These are phyloP conservation scores for Adansonia digitata DNA, from an alignment of 345 rosid genomes.

Conservation along the genomic window DNA sequence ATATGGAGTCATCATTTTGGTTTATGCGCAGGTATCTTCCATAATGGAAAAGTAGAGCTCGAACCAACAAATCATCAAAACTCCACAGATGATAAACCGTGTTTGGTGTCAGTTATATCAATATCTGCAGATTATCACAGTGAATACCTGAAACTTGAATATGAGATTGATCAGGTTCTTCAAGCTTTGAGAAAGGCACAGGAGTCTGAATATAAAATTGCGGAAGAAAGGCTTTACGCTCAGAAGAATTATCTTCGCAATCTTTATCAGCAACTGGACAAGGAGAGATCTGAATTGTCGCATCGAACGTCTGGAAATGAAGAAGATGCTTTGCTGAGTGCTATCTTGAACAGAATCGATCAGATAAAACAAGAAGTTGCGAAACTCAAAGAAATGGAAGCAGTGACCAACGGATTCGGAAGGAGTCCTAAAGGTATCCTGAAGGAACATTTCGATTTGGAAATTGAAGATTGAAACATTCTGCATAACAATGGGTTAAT, in stretches of 20 bases:
- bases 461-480: conserved; percentile 27
- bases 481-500: not conserved
- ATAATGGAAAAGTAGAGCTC: conserved; percentile 25
- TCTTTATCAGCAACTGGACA: conserved; percentile 60
- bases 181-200: conserved; percentile 51
- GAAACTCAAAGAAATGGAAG: conserved; percentile 64
- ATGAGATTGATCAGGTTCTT: conserved; percentile 57
- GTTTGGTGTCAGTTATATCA: conserved; percentile 19
- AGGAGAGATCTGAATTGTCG: conserved; percentile 50
- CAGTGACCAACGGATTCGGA: conserved; percentile 71
- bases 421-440: conserved; percentile 47
- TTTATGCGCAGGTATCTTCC: conserved; percentile 29
- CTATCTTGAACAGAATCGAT: conserved; percentile 40
- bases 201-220: conserved; percentile 54
- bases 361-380: conserved; percentile 51
- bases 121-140: conserved; percentile 35
- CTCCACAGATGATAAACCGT: conserved; percentile 22
- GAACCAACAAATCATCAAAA: conserved; percentile 25
- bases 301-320: conserved; percentile 22
- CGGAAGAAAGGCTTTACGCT: conserved; percentile 52
- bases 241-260: conserved; percentile 56
- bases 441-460: conserved; percentile 49
- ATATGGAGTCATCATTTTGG: not conserved
- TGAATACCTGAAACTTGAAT: conserved; percentile 54
- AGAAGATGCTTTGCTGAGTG: conserved; percentile 28